Base-by-base conservation (phyloP, 768 basidiomycete species). In the Amanita subjunquillea region DNA sequence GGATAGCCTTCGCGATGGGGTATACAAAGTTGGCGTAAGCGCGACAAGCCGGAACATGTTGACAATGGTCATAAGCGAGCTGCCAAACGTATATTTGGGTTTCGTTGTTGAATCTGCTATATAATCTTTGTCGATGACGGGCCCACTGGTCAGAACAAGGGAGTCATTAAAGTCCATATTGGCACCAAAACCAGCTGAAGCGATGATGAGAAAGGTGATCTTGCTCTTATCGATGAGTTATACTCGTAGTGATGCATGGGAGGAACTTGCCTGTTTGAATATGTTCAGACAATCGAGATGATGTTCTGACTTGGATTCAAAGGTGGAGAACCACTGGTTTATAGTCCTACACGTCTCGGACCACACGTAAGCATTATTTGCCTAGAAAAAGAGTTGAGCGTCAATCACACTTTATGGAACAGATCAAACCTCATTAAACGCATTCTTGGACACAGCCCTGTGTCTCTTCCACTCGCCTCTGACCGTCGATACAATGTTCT, bases 281-380 rank as follows among this genome's bases (percentile, higher is more conserved):
- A 50, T 7, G 1, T 23, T 40, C 25, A 49, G 36, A 17, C 29
- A 25, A 7, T 49, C 48, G 15, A 39, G 10, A 13, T 17, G 32
- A 17, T 50, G 23, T 30, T 50, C 48, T 15, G 36, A n/a, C 9
- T 50, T 25, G 7, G 37, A 27, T 8, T 72, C 70, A 8, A 77
- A 58, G 17, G 69, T 60, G 12, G 62, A 58, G 45, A 75, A 69
- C 74, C 74, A 75, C 55, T 76, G 71, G 23, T 69, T 58, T 6
- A 69, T 53, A 2, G 74, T 60, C 29, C 67, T 67, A 8, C 69
- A 63, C 0, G 71, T 66, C 56, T 78, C 75, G 13, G 62, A 59
- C 77, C 77, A 78, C 4, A 75, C 74, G n/a, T 77, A 63, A 3
- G 72, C 68, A 51, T 72, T 66, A 34, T 77, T 75, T 9, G 69